phyloP scores from a whole-genome alignment of 164 flowering plant species.

The Magnolia officinalis region DNA sequence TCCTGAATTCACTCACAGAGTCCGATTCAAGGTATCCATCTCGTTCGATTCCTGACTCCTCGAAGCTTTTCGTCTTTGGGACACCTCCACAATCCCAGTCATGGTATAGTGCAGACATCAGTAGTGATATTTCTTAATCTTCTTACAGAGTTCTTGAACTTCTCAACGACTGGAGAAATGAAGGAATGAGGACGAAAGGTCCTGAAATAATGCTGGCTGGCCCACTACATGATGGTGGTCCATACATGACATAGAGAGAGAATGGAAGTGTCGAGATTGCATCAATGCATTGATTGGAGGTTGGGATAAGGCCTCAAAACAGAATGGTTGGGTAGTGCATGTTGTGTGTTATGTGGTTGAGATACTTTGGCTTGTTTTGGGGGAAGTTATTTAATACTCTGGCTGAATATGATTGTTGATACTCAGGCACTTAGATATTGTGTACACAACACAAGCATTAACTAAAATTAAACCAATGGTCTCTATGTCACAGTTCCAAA shows the following conservation, averaged over 20 bases:
- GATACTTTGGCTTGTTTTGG: neutral
- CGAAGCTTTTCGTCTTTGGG: neutral
- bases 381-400: too few relatives aligned
- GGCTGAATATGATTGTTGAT: too few relatives aligned
- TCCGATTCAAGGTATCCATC: too few relatives aligned
- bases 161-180: neutral
- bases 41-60: neutral
- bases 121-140: too few relatives aligned
- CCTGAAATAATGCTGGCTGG: constrained; percentile 5
- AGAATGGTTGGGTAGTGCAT: constrained; percentile 1
- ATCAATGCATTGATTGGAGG: neutral
- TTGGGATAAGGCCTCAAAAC: neutral
- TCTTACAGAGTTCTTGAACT: neutral
- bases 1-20: neutral
- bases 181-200: neutral
- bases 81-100: neutral
- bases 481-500: too few relatives aligned
- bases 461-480: too few relatives aligned
- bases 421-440: too few relatives aligned
- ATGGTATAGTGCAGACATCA: too few relatives aligned
- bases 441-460: too few relatives aligned
- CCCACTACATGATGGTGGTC: neutral
- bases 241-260: neutral
- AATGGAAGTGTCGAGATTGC: neutral
- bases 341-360: neutral